Conservation (phyloP, 2,329 filamentous ascomycete species). For the Clonostachys rosea region DNA sequence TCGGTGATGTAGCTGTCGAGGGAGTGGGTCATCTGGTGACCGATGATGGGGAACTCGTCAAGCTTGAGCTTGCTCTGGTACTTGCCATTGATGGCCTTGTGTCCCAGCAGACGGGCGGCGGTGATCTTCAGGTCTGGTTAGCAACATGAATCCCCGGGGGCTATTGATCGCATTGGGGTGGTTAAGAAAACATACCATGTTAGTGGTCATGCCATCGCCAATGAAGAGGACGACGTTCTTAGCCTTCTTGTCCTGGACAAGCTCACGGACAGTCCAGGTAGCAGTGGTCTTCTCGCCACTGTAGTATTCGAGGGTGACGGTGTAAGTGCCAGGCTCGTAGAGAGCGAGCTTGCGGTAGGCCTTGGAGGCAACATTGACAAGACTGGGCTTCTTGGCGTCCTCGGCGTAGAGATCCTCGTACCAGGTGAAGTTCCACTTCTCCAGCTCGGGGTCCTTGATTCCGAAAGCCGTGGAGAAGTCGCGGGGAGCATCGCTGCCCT, state of each 20-base stretch:
- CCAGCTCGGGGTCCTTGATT: conserved; percentile 65
- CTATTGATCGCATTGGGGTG: not conserved
- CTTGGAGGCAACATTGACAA: conserved; percentile 79
- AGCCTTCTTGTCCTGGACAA: conserved; percentile 65
- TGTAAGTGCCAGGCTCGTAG: conserved; percentile 75
- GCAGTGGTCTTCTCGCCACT: conserved; percentile 66
- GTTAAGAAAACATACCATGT: conserved; percentile 44
- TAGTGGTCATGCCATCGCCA: conserved; percentile 69
- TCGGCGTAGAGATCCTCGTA: conserved; percentile 79
- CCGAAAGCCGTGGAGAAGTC: conserved; percentile 63
- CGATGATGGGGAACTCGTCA: conserved; percentile 81
- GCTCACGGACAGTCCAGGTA: conserved; percentile 71
- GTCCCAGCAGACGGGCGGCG: conserved; percentile 74
- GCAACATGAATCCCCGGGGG: not conserved
- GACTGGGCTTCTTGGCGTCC: conserved; percentile 62
- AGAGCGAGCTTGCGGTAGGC: conserved; percentile 72
- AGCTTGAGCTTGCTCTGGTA: conserved; percentile 73
- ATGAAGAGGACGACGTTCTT: conserved; percentile 88
- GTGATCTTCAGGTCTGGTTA: conserved; percentile 42
- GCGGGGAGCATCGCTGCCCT: conserved; percentile 49
- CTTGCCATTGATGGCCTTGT: conserved; percentile 80
- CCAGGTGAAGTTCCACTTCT: conserved; percentile 82
- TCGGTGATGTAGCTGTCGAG: conserved; percentile 84
- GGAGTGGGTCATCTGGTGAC: conserved; percentile 86
- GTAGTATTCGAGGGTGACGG: conserved; percentile 72